Evolutionary conservation across 257 asterid species (phyloP).

Genomic region (Solanum tarapatanum): DNA sequence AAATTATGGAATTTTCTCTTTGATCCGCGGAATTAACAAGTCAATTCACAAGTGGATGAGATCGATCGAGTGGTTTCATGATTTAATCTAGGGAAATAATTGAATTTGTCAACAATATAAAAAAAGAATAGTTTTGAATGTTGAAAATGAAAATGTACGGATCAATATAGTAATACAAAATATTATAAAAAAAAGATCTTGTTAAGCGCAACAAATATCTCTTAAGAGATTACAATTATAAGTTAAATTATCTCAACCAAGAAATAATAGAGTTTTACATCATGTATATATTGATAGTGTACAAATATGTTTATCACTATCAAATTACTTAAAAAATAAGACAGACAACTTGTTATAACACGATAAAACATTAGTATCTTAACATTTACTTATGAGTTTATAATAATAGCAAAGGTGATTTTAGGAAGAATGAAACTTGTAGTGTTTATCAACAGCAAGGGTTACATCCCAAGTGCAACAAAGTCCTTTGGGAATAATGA

Average conservation of each 20-base stretch:
- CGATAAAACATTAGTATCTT: neutral
- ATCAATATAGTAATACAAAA: neutral
- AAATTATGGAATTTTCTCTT: neutral
- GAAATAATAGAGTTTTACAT: neutral
- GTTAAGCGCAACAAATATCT: neutral
- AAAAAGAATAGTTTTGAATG: neutral
- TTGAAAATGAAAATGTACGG: neutral
- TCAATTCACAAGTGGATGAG: neutral
- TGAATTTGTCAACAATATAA: neutral
- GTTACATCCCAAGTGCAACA: slow-evolving; percentile 92
- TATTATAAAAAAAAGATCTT: neutral
- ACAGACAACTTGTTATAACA: neutral
- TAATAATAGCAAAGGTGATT: neutral
- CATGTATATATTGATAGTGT: neutral
- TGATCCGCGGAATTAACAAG: neutral
- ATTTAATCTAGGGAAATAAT: neutral
- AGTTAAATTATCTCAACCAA: neutral
- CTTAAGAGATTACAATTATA: no score
- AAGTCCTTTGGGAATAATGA: slow-evolving; percentile 66
- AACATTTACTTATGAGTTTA: neutral
- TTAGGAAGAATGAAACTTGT: slow-evolving; percentile 45
- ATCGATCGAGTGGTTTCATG: fast-evolving
- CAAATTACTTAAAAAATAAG: neutral
- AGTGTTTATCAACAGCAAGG: slow-evolving; percentile 67
- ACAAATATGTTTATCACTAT: neutral